Percentiles rank a stretch among this genome's conserved stretches.
phyloP scores from a whole-genome alignment of 2,329 filamentous ascomycete species.

The Penicillium nordicum region DNA sequence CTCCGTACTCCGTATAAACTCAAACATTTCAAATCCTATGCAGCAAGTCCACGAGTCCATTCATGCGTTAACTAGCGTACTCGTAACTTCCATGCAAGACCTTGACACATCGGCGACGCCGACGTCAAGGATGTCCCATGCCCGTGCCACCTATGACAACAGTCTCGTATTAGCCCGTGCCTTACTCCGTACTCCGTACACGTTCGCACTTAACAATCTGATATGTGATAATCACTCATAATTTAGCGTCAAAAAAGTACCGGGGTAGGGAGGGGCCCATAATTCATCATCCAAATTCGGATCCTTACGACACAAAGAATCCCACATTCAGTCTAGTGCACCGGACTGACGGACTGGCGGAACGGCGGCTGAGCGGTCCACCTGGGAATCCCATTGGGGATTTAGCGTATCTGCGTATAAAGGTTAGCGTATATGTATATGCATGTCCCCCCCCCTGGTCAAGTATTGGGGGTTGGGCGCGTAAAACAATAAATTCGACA shows the following conservation, averaged over 20 bases:
- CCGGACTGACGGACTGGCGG: neutral
- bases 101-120: neutral
- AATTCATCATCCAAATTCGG: neutral
- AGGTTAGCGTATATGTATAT: neutral
- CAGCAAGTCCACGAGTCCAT: neutral
- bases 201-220: neutral
- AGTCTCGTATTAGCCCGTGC: neutral
- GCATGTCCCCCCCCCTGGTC: neutral
- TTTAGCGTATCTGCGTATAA: neutral
- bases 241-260: neutral
- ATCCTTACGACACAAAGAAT: neutral
- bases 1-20: neutral
- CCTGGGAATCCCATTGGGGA: neutral
- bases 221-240: neutral
- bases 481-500: neutral
- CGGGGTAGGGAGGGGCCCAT: neutral
- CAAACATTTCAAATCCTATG: neutral
- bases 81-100: neutral
- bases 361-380: conserved; percentile 1
- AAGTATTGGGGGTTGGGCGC: neutral
- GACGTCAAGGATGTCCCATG: neutral
- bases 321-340: neutral
- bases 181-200: too few species aligned
- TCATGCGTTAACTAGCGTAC: neutral
- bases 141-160: neutral